A percentile compares a stretch with the other conserved stretches of the same genome.
Evolutionary conservation across 202 grass and related monocot genomes (phyloP).

Genomic region (Carex arenaria): DNA sequence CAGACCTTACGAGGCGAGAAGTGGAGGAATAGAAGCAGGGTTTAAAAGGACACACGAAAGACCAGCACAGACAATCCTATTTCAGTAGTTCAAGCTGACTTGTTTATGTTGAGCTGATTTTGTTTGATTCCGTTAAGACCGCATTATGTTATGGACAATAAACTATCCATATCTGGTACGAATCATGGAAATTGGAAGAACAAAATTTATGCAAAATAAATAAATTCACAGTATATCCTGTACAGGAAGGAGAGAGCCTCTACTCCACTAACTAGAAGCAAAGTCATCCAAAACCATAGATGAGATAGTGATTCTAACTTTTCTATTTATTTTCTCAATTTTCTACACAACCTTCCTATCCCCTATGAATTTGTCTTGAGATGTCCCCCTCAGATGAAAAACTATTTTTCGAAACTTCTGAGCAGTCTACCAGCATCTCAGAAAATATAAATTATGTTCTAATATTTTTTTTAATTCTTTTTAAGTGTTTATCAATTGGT

Average conservation of each 20-base stretch:
- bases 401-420: neutral
- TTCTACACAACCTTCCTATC: conserved; percentile 10
- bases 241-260: conserved; percentile 9
- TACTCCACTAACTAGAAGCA: conserved; percentile 16
- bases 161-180: neutral
- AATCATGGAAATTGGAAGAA: neutral
- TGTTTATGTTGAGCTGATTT: neutral
- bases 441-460: neutral
- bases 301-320: neutral
- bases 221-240: conserved; percentile 17
- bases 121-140: neutral
- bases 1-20: neutral
- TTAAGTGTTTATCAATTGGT: neutral
- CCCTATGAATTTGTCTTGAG: neutral
- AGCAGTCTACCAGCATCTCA: neutral
- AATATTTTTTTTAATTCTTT: neutral
- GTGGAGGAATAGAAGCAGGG: neutral
- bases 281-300: conserved; percentile 16
- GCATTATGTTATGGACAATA: neutral
- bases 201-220: conserved; percentile 2
- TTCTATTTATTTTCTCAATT: conserved; percentile 4
- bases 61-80: neutral
- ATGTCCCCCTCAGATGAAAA: neutral
- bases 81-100: neutral
- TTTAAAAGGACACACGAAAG: neutral